Base-by-base conservation (phyloP, 768 basidiomycete species). In the Lyophyllum decastes region DNA sequence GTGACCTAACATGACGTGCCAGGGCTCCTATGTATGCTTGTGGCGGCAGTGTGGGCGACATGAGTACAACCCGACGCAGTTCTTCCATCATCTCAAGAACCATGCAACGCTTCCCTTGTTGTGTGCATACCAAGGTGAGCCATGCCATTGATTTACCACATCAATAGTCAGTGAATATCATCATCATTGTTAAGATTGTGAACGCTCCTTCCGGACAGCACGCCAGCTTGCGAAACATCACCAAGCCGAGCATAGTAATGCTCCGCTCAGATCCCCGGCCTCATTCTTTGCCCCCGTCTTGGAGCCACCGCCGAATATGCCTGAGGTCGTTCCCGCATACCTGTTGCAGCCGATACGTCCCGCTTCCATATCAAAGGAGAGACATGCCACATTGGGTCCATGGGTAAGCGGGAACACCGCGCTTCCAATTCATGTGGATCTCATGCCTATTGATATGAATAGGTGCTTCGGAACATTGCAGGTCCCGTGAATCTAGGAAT, bases 21-120 rank as follows among this genome's bases (percentile, higher is more conserved):
- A 65, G 64, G 64, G 52, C n/a, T 66, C 69, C 12, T 82, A 74
- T 60, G 62, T 68, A 34, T 88, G 87, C 68, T 72, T 66, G 46
- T 90, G 89, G 89, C 73, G 77, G 17, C 72, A 72, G 26, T 90
- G 88, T 66, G 74, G 75, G n/a, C 73, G 73, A 27, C 72, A 66
- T 54, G 80, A 81, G 67, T 51, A 52, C n/a, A 64, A 65, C 48
- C 66, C 67, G 43, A 69, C 72, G 43, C 63, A 73, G 48, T 68
- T 83, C 56, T 69, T 70, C 40, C 60, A 69, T 52, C 89, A 92
- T 68, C 65, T 88, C 6, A 74, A 78, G 61, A 78, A 63, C 35
- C 90, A 92, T 72, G 78, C 78, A 21, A 62, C 70, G 19, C 57
- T 66, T 35, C 70, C 76, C 21, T 65, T 85, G 34, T 62, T 53